phyloP scores from a whole-genome alignment of 257 asterid genomes.

The Oldenlandia corymbosa region DNA sequence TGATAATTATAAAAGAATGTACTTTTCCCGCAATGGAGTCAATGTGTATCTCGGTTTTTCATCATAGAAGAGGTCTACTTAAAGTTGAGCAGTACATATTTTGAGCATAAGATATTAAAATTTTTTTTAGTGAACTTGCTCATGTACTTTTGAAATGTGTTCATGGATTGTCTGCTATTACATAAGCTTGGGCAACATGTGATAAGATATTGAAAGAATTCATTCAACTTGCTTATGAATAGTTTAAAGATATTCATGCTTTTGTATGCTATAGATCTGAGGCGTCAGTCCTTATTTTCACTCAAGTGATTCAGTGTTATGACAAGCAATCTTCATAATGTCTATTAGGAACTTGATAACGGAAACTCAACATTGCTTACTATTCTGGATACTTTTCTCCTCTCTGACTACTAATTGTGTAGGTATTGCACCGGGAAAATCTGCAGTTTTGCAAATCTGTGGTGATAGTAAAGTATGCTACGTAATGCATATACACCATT shows the following conservation, averaged over 20 bases:
- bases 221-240: background rate
- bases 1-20: too few relatives aligned
- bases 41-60: too few relatives aligned
- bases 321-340: background rate
- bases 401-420: constrained; percentile 19
- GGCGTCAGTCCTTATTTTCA: background rate
- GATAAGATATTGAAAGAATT: background rate
- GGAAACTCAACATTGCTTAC: background rate
- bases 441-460: constrained; percentile 89
- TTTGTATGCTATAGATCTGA: background rate
- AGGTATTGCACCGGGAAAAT: constrained; percentile 83
- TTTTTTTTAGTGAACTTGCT: too few relatives aligned
- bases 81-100: too few relatives aligned
- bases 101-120: too few relatives aligned
- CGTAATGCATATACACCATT: constrained; percentile 71
- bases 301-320: background rate
- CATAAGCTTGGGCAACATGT: background rate
- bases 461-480: constrained; percentile 55
- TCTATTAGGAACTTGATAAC: background rate
- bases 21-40: background rate
- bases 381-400: too few relatives aligned
- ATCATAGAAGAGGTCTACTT: too few relatives aligned
- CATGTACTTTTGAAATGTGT: too few relatives aligned
- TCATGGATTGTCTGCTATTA: too few relatives aligned
- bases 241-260: background rate